A percentile compares a stretch with the other conserved stretches of the same genome.
These are phyloP conservation scores for Amanita molliuscula DNA, from an alignment of 768 basidiomycete genomes.

Conservation along the genomic window DNA sequence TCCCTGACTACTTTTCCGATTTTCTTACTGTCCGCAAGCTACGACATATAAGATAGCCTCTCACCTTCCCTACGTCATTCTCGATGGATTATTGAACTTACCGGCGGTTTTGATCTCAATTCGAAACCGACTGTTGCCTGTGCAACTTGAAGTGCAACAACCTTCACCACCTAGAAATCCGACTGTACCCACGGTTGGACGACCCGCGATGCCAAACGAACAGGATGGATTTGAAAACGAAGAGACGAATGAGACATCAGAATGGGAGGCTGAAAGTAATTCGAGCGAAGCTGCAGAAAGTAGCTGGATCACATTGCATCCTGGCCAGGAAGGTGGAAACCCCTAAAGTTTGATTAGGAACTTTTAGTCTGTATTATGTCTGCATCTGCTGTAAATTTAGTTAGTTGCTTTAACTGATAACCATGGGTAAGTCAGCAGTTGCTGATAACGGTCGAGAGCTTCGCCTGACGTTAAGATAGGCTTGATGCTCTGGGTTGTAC, in stretches of 20 bases:
- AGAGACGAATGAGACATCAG: constrained; percentile 38
- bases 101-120: constrained; percentile 55
- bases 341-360: background rate
- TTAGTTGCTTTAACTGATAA: background rate
- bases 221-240: constrained; percentile 13
- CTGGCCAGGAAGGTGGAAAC: background rate
- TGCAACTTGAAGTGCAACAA: constrained; percentile 36
- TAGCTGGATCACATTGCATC: constrained; percentile 63
- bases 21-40: constrained; percentile 29
- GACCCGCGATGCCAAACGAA: constrained; percentile 7
- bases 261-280: constrained; percentile 62
- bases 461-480: constrained; percentile 24
- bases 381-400: background rate
- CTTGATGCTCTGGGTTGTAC: constrained; percentile 63
- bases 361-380: background rate
- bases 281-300: constrained; percentile 40
- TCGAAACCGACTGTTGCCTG: constrained; percentile 49
- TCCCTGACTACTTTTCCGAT: background rate
- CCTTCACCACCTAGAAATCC: constrained; percentile 23
- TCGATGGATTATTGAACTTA: constrained; percentile 56
- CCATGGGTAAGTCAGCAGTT: background rate
- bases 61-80: constrained; percentile 49
- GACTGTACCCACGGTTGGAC: constrained; percentile 13
- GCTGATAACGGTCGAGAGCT: background rate
- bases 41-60: constrained; percentile 63